phyloP scores from a whole-genome alignment of 2,329 filamentous ascomycete genomes.

The Raffaelea albimanens region DNA sequence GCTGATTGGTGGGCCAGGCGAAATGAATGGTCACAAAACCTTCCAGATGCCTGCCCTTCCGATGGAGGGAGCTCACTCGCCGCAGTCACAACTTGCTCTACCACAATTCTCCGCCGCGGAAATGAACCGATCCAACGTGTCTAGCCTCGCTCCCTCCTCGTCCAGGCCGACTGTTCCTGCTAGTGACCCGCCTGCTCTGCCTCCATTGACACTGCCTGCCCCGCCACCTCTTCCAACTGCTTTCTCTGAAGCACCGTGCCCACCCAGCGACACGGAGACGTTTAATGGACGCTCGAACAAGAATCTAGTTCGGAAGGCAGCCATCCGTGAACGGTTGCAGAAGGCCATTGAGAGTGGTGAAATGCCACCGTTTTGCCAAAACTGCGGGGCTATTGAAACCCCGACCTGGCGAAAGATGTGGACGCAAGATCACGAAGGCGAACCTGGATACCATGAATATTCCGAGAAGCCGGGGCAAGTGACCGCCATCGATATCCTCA shows the following conservation, averaged over 20 bases:
- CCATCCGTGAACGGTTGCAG: constrained; percentile 50
- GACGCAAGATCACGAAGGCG: constrained; percentile 63
- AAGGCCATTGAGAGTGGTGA: constrained; percentile 65
- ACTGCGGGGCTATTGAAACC: constrained; percentile 92
- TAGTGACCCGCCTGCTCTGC: constrained; percentile 33
- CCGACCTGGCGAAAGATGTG: constrained; percentile 94
- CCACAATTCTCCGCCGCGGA: constrained; percentile 5
- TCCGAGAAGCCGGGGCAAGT: constrained; percentile 65
- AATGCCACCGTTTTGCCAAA: constrained; percentile 80
- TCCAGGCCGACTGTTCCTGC: constrained; percentile 22
- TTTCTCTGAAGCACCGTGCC: constrained; percentile 29
- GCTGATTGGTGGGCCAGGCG: background rate
- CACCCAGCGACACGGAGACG: constrained; percentile 31
- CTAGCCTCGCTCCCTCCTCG: background rate
- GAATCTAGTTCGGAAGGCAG: constrained; percentile 53
- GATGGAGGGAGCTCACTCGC: background rate
- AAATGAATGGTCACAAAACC: background rate
- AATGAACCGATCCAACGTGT: background rate
- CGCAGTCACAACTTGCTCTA: background rate
- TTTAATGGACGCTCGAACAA: constrained; percentile 46
- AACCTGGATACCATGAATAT: constrained; percentile 59
- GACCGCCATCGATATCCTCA: constrained; percentile 62
- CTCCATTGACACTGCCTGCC: constrained; percentile 19
- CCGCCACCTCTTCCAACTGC: constrained; percentile 18
- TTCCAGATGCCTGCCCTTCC: background rate